Percentiles rank a stretch among this genome's conserved stretches.
Evolutionary conservation across 352 stramenopile genomes (phyloP).

Genomic region (Hyaloperonospora brassicae): DNA sequence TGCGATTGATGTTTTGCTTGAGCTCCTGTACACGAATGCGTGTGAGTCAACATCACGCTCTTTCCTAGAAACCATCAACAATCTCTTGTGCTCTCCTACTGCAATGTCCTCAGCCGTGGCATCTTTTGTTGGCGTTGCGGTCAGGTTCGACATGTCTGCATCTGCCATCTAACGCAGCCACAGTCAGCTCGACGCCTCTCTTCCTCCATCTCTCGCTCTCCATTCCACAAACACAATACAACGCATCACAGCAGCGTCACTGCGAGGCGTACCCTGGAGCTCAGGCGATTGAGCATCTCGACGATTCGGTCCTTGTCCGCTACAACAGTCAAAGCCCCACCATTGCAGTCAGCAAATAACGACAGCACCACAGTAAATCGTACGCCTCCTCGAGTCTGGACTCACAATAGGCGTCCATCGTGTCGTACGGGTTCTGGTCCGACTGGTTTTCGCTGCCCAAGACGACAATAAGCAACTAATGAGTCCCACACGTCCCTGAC

Average conservation of each 20-base stretch:
- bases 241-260: background rate
- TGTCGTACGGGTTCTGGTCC: conserved; percentile 50
- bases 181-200: background rate
- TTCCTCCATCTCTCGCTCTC: background rate
- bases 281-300: conserved; percentile 84
- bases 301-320: conserved; percentile 82
- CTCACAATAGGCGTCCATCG: conserved; percentile 69
- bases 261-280: conserved; percentile 44
- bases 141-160: conserved; percentile 84
- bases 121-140: conserved; percentile 65
- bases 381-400: background rate
- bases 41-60: background rate
- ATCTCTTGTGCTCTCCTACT: conserved; percentile 14
- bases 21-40: conserved; percentile 36
- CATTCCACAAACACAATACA: too few species aligned
- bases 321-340: conserved; percentile 11
- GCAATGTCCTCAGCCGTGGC: conserved; percentile 68
- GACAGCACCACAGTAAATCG: background rate
- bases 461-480: background rate
- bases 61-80: background rate
- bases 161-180: conserved; percentile 60
- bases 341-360: background rate
- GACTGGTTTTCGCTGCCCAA: conserved; percentile 48
- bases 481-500: conserved; percentile 1
- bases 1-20: conserved; percentile 65